Percentiles rank a stretch among this genome's conserved stretches.
These are phyloP conservation scores for Nicotiana undulata DNA, from an alignment of 257 asterid species.

Conservation along the genomic window DNA sequence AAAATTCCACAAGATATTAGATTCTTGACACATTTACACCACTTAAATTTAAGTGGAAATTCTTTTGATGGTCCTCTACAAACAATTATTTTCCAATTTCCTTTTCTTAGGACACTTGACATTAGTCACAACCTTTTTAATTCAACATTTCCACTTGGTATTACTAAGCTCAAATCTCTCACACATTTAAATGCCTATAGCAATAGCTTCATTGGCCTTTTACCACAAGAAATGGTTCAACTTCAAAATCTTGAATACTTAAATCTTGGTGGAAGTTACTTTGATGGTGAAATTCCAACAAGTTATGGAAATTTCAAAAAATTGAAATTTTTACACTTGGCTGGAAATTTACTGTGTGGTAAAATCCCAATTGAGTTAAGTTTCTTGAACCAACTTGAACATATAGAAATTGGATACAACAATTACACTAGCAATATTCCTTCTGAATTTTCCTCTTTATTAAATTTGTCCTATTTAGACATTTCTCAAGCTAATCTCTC, in stretches of 20 bases:
- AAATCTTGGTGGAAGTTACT: slow-evolving; percentile 89
- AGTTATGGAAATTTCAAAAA: slow-evolving; percentile 39
- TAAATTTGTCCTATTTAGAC: slow-evolving; percentile 54
- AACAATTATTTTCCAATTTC: slow-evolving; percentile 47
- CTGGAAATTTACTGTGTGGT: slow-evolving; percentile 63
- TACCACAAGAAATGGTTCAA: slow-evolving; percentile 45
- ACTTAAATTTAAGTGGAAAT: slow-evolving; percentile 64
- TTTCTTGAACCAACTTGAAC: slow-evolving; percentile 39
- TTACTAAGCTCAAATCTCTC: slow-evolving; percentile 49
- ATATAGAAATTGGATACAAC: slow-evolving; percentile 75
- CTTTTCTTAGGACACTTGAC: slow-evolving; percentile 53
- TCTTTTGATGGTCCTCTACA: slow-evolving; percentile 54
- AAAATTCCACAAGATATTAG: slow-evolving; percentile 38
- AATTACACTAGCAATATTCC: slow-evolving; percentile 44
- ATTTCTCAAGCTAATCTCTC: slow-evolving; percentile 63
- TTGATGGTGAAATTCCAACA: slow-evolving; percentile 55
- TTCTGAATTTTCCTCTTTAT: slow-evolving; percentile 24
- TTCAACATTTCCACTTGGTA: slow-evolving; percentile 55
- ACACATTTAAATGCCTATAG: slow-evolving; percentile 48
- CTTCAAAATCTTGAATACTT: slow-evolving; percentile 59
- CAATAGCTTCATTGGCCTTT: slow-evolving; percentile 64
- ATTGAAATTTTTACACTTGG: slow-evolving; percentile 42
- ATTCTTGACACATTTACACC: slow-evolving; percentile 39
- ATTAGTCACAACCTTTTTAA: slow-evolving; percentile 59
- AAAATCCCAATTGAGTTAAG: slow-evolving; percentile 51